Evolutionary conservation across 768 basidiomycete genomes (phyloP).

Genomic region (Thelephora ganbajun): DNA sequence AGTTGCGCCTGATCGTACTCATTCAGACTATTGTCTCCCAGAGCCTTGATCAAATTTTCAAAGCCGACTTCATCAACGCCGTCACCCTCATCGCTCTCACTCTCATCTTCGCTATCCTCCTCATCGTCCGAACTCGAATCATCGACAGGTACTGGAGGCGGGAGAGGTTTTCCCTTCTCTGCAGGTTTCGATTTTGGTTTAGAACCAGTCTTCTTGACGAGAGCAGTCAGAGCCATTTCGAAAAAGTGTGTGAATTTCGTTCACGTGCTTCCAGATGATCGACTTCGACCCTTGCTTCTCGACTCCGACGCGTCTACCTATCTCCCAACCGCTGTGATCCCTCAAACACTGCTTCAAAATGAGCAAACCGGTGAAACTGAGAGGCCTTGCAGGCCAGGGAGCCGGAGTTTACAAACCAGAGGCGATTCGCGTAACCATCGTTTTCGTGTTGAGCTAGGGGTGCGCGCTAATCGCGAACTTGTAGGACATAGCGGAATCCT

Average conservation of each 20-base stretch:
- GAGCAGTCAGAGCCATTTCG: background rate
- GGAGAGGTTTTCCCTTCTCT: background rate
- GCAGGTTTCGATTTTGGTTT: background rate
- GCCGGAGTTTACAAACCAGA: slow-evolving; percentile 18
- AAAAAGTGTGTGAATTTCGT: too few relatives aligned
- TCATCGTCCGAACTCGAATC: background rate
- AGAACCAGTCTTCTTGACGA: background rate
- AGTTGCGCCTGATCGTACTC: background rate
- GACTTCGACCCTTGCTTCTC: too few relatives aligned
- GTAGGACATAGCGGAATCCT: slow-evolving; percentile 84
- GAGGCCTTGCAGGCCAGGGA: slow-evolving; percentile 7
- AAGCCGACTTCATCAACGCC: slow-evolving; percentile 17
- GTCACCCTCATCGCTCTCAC: slow-evolving; percentile 14
- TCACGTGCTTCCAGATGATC: too few relatives aligned
- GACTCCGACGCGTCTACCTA: background rate
- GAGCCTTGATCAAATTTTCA: slow-evolving; percentile 7
- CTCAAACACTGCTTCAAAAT: slow-evolving; percentile 1
- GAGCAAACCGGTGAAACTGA: slow-evolving; percentile 11
- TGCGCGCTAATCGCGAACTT: background rate
- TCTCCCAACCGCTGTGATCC: background rate
- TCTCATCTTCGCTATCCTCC: slow-evolving; percentile 15
- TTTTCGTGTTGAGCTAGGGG: slow-evolving; percentile 4
- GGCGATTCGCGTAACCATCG: slow-evolving; percentile 13
- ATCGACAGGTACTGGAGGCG: background rate
- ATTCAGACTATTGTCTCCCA: background rate